Base-by-base conservation (phyloP, 352 stramenopile species). In the Pythium utonaiense region DNA sequence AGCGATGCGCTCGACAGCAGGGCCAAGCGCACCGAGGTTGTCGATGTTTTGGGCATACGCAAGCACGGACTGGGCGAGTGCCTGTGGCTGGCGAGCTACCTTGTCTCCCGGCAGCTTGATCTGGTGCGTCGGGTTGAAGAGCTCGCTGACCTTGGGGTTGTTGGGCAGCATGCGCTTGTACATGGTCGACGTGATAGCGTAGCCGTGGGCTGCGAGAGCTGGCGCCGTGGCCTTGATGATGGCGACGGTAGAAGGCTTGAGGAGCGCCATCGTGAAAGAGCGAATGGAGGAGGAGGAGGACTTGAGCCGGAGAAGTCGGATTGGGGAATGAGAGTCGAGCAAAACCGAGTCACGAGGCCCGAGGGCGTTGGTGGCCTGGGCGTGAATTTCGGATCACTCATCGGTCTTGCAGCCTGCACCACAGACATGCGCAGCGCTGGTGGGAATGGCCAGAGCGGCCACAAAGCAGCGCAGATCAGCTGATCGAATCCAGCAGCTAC, bases 121-220 rank as follows among this genome's bases (percentile, higher is more conserved):
- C 52, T 90, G 80, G 68, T 90, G 78, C 12, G 70, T 74, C 64
- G 79, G 77, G 73, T 91, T 91, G 75, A 91, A 91, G 59, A 89
- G 76, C 55, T 78, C 72, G 25, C 74, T 64, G 50, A 89, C 74
- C 57, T 86, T 73, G 0, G 81, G 78, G 60, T 86, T 75, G 57
- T 78, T 77, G 56, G 66, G 68, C 42, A 91, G 81, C 75, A 91
- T 86, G n/a, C 60, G 71, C 28, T 66, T 36, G 66, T 91, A 91
- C 74, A 91, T 89, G 60, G 67, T 82, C 53, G 68, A 76, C 1
- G 79, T 88, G 63, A 91, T 91, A 55, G 68, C 51, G 34, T 73
- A 75, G 51, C 75, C 81, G 61, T 91, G 69, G 33, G 73, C 62
- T 22, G 79, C 80, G 60, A 91, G 75, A 44, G 84, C 77, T 3